A percentile compares a stretch with the other conserved stretches of the same genome.
Evolutionary conservation across 169 alveolate species (phyloP).

Genomic region (Toxoplasma gondii): DNA sequence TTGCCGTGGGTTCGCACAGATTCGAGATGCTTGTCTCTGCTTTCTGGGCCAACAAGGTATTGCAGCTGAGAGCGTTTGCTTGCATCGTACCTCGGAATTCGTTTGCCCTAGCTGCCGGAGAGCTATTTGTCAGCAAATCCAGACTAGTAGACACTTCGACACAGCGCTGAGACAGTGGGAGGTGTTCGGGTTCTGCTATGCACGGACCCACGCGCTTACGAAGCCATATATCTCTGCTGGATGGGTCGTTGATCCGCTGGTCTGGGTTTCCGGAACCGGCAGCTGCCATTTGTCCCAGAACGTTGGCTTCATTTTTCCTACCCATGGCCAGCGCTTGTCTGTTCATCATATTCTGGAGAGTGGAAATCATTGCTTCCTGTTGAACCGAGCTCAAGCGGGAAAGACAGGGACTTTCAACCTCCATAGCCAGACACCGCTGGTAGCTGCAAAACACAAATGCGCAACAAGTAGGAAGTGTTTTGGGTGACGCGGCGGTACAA

Average conservation of each 20-base stretch:
- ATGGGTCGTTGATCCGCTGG: neutral
- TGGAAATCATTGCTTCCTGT: neutral
- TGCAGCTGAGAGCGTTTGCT: neutral
- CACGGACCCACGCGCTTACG: constrained; percentile 19
- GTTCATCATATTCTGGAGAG: neutral
- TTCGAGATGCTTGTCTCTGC: neutral
- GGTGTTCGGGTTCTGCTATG: neutral
- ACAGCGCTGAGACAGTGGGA: neutral
- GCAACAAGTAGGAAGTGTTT: neutral
- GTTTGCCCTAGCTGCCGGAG: neutral
- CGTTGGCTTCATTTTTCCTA: neutral
- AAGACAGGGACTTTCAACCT: neutral
- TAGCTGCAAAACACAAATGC: neutral
- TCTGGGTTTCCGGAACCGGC: neutral
- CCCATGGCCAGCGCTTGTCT: neutral
- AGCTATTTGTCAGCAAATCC: neutral
- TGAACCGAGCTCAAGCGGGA: constrained; percentile 4
- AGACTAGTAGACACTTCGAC: neutral
- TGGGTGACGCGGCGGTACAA: too few relatives aligned
- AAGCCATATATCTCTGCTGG: neutral
- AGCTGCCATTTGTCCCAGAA: neutral
- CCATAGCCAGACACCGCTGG: neutral
- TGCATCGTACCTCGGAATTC: neutral
- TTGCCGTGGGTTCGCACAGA: neutral
- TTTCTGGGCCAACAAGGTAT: neutral